Base-by-base conservation (phyloP, 768 basidiomycete genomes). In the Pleurotus ostreatus region DNA sequence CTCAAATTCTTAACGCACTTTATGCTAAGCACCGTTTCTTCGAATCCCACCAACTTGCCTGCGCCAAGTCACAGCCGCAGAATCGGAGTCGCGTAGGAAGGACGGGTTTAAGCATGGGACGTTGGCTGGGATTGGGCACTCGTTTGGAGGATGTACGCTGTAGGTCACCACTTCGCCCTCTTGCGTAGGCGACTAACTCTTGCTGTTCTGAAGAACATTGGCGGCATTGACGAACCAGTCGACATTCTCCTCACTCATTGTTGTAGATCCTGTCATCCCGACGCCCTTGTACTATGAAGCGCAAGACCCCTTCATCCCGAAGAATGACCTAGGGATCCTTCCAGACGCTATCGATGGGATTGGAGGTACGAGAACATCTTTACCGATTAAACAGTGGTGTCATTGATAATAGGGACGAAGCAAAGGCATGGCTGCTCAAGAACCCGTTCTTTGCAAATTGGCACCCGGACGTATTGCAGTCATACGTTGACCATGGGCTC, bases 41-140 rank as follows among this genome's bases (percentile, higher is more conserved):
- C 68, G 2, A 49, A 64, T 0, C 48, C 72, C 89, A 0, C 86
- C 88, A 0, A 74, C 75, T 0, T 78, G 82, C 55, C 73, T 92
- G 8, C 62, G 71, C 2, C 80, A 79, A n/a, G 58, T 90, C 3
- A 56, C 82, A 0, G 54, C 65, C 0, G 59, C 66, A 7, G 74
- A 82, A 56, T 69, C 80, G 0, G 64, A 70, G 1, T 55, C 62
- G 12, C 80, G 89, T 39, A 65, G 67, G 37, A 57, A 59, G 2
- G 61, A 66, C n/a, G 89, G 89, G 0, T 83, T 85, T 63, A 58
- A 46, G 1, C 59, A 71, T 5, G 78, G 87, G 37, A 80, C 69
- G n/a, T 62, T 94, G 2, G 74, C 93, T 18, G 83, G 76, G 3
- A 71, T 93, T 3, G 94, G 92, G 0, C 94, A 97, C 65, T 94